Conservation (phyloP, 1,139 yeast species). For the Scheffersomyces parashehatae region DNA sequence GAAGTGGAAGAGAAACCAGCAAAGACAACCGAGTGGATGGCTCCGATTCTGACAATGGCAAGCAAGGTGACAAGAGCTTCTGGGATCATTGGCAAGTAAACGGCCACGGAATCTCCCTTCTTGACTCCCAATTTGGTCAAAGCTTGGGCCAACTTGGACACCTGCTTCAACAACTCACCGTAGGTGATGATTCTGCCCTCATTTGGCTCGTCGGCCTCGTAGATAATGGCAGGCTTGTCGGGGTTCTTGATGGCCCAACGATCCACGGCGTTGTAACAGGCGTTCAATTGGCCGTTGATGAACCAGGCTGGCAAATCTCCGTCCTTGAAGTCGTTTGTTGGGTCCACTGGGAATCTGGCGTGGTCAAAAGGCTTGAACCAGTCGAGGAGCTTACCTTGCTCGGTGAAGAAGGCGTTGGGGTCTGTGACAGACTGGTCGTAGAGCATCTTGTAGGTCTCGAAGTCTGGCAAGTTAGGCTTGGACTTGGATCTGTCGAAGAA, state of each 20-base stretch:
- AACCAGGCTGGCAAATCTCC: constrained; percentile 81
- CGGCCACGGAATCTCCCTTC: constrained; percentile 85
- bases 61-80: constrained; percentile 72
- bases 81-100: constrained; percentile 84
- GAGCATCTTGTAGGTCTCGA: constrained; percentile 58
- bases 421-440: constrained; percentile 68
- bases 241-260: constrained; percentile 76
- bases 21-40: constrained; percentile 79
- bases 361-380: constrained; percentile 67
- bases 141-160: constrained; percentile 69
- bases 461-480: constrained; percentile 49
- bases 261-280: constrained; percentile 76
- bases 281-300: constrained; percentile 73
- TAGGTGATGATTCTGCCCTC: constrained; percentile 65
- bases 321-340: constrained; percentile 53
- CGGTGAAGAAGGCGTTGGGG: constrained; percentile 66
- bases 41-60: constrained; percentile 79
- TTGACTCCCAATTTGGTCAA: constrained; percentile 65
- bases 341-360: constrained; percentile 54
- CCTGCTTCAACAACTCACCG: constrained; percentile 69
- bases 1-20: constrained; percentile 83
- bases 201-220: constrained; percentile 77
- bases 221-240: constrained; percentile 71
- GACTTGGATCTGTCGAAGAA: constrained; percentile 51
- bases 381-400: constrained; percentile 56